These are phyloP conservation scores for Didymella arachidicola DNA, from an alignment of 2,329 filamentous ascomycete species.

Conservation along the genomic window DNA sequence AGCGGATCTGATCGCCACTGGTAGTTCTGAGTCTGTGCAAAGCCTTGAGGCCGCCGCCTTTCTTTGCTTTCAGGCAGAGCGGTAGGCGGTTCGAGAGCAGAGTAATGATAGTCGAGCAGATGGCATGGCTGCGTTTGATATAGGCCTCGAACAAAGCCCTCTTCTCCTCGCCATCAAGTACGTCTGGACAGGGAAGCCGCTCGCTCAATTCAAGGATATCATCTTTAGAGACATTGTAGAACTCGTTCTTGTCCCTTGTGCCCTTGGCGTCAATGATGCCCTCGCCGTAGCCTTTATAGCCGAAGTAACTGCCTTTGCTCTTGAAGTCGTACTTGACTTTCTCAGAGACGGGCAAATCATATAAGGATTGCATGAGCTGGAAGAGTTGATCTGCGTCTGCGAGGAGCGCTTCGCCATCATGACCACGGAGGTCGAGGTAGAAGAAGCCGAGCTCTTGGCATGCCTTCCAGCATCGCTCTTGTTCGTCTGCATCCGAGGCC, in stretches of 20 bases:
- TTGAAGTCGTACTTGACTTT: constrained; percentile 64
- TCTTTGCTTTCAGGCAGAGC: constrained; percentile 34
- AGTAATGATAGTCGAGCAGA: constrained; percentile 56
- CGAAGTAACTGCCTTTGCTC: constrained; percentile 60
- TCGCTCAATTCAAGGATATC: constrained; percentile 55
- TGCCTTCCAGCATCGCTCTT: constrained; percentile 51
- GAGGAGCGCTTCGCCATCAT: constrained; percentile 53
- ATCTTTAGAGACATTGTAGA: constrained; percentile 65
- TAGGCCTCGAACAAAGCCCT: constrained; percentile 51
- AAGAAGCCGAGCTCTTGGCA: constrained; percentile 64
- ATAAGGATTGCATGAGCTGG: constrained; percentile 56
- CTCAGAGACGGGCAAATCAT: constrained; percentile 59
- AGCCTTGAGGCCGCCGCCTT: constrained; percentile 52
- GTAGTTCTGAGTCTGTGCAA: constrained; percentile 55
- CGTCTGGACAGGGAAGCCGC: background rate
- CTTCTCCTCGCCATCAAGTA: background rate
- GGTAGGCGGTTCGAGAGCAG: constrained; percentile 56
- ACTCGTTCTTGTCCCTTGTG: constrained; percentile 61
- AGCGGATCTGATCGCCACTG: constrained; percentile 64
- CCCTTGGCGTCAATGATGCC: constrained; percentile 58
- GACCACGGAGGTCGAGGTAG: constrained; percentile 59
- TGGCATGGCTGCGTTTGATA: constrained; percentile 55
- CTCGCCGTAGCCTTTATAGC: constrained; percentile 58
- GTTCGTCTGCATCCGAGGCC: constrained; percentile 43
- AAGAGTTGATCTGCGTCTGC: constrained; percentile 56